Evolutionary conservation across 805 yeast species (phyloP).

Genomic region (Kodamaea jinghongensis): DNA sequence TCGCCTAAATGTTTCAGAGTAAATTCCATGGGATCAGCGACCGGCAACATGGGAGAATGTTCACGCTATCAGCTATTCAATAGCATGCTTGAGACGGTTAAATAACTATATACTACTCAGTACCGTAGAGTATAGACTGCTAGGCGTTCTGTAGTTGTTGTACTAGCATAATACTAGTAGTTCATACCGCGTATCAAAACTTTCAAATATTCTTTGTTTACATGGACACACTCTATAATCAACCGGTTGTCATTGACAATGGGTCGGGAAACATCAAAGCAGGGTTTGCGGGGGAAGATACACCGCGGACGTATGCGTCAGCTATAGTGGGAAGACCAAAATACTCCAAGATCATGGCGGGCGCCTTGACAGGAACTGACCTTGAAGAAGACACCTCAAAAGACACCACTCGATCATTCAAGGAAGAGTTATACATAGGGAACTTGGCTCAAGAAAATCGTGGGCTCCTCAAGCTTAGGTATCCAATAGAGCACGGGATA

Average conservation of each 20-base stretch:
- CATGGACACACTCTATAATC: conserved; percentile 34
- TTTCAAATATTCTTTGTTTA: not conserved
- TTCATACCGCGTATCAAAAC: no score
- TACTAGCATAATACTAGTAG: no score
- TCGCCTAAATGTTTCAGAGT: no score
- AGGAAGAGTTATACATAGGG: conserved; percentile 71
- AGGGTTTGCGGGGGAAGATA: conserved; percentile 91
- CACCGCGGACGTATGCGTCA: conserved; percentile 65
- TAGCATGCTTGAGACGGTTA: no score
- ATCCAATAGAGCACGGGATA: conserved; percentile 80
- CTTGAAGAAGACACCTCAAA: conserved; percentile 15
- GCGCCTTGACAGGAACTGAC: conserved; percentile 21
- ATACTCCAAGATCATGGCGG: conserved; percentile 78
- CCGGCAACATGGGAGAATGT: no score
- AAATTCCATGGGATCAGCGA: no score
- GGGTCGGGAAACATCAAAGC: conserved; percentile 86
- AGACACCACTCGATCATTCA: conserved; percentile 9
- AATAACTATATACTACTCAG: no score
- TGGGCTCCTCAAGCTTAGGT: conserved; percentile 67
- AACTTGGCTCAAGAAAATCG: conserved; percentile 68
- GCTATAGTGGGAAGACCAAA: conserved; percentile 78
- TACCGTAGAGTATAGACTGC: no score
- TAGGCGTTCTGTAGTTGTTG: no score
- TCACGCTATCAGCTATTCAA: no score
- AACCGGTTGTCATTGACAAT: conserved; percentile 46